Evolutionary conservation across 2,329 filamentous ascomycete species (phyloP).

Genomic region (Ascochyta koolunga): DNA sequence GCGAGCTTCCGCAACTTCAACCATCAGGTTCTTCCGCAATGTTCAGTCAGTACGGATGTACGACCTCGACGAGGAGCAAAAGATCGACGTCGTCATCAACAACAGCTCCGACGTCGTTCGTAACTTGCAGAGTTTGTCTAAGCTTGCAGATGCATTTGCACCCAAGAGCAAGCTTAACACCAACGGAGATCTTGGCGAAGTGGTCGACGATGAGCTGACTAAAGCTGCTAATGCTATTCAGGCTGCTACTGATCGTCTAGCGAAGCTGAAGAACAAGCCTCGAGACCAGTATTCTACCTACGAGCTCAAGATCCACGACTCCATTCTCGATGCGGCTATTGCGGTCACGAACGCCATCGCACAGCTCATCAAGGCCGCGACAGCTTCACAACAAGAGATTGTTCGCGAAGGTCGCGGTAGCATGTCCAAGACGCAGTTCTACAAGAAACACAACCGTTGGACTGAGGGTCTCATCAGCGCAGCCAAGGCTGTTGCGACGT

Average conservation of each 20-base stretch:
- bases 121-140: slow-evolving; percentile 90
- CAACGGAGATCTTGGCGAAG: slow-evolving; percentile 86
- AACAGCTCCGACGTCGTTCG: slow-evolving; percentile 96
- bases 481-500: slow-evolving; percentile 91
- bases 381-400: slow-evolving; percentile 92
- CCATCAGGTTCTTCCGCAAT: slow-evolving; percentile 92
- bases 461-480: slow-evolving; percentile 97
- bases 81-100: slow-evolving; percentile 96
- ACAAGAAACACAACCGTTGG: slow-evolving; percentile 99
- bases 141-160: slow-evolving; percentile 88
- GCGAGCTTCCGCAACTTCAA: slow-evolving; percentile 81
- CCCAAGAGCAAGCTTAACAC: slow-evolving; percentile 84
- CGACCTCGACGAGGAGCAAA: slow-evolving; percentile 86
- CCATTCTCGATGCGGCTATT: slow-evolving; percentile 89
- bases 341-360: slow-evolving; percentile 94
- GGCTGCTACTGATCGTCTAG: slow-evolving; percentile 84
- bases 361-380: slow-evolving; percentile 92
- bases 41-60: slow-evolving; percentile 93
- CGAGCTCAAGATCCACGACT: slow-evolving; percentile 94
- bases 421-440: slow-evolving; percentile 89
- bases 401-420: slow-evolving; percentile 89
- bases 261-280: slow-evolving; percentile 95
- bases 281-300: slow-evolving; percentile 94
- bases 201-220: slow-evolving; percentile 88
- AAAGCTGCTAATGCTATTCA: slow-evolving; percentile 96